A percentile compares a stretch with the other conserved stretches of the same genome.
phyloP scores from a whole-genome alignment of 164 flowering plant species.

The Kingdonia uniflora region DNA sequence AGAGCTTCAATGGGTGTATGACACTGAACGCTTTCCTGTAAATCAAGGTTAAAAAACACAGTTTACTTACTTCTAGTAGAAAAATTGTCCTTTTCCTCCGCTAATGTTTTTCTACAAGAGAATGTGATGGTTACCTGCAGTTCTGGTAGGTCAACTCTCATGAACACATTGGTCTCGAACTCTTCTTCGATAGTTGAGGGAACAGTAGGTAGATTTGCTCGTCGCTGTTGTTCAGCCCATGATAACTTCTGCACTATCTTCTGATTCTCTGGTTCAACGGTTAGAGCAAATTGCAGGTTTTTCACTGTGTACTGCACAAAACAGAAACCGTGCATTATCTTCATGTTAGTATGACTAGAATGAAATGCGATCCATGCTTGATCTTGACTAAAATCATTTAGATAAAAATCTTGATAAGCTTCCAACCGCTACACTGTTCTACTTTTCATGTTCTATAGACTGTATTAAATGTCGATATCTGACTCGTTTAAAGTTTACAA shows the following conservation, averaged over 20 bases:
- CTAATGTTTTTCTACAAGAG: too few species aligned
- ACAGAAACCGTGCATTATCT: too few species aligned
- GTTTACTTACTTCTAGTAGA: too few species aligned
- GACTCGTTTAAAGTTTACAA: too few species aligned
- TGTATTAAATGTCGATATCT: too few species aligned
- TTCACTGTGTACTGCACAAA: slow-evolving; percentile 79
- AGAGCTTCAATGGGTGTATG: slow-evolving; percentile 56
- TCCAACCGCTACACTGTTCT: too few species aligned
- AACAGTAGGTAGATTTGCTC: slow-evolving; percentile 61
- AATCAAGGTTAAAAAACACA: slow-evolving; percentile 2
- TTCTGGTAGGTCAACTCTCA: slow-evolving; percentile 76
- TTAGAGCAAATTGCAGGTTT: slow-evolving; percentile 83
- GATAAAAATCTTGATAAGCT: too few species aligned
- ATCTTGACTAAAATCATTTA: too few species aligned
- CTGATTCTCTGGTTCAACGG: slow-evolving; percentile 74
- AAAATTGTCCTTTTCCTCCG: too few species aligned
- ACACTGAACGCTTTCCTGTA: slow-evolving; percentile 56
- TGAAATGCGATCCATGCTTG: too few species aligned
- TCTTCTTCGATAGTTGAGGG: slow-evolving; percentile 88
- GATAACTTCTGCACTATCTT: slow-evolving; percentile 51
- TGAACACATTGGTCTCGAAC: slow-evolving; percentile 79
- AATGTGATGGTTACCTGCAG: slow-evolving; percentile 61
- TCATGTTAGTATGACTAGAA: too few species aligned
- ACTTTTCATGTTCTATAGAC: too few species aligned
- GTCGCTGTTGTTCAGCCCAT: slow-evolving; percentile 73